phyloP scores from a whole-genome alignment of 2,329 filamentous ascomycete species.

The Hypocreales sp. region DNA sequence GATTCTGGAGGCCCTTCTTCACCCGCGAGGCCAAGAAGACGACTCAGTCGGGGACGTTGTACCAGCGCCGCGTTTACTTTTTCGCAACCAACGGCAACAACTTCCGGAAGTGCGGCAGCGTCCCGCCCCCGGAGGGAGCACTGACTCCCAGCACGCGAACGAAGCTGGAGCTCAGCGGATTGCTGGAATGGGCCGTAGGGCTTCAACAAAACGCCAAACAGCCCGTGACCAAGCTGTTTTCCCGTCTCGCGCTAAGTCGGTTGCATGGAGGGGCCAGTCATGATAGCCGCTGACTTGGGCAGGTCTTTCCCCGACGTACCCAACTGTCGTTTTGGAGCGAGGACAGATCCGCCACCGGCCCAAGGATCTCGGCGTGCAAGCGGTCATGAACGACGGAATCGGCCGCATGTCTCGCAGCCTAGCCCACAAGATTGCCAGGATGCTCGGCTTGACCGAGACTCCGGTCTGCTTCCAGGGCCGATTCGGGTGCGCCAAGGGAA shows the following conservation, averaged over 20 bases:
- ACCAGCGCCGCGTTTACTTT: conserved; percentile 25
- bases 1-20: conserved; percentile 33
- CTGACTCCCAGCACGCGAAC: conserved; percentile 9
- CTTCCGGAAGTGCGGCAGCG: conserved; percentile 14
- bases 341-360: conserved; percentile 26
- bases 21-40: conserved; percentile 22
- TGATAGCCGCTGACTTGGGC: too few relatives aligned
- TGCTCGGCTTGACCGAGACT: conserved; percentile 33
- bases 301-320: too few relatives aligned
- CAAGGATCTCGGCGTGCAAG: conserved; percentile 18
- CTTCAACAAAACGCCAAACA: conserved; percentile 27
- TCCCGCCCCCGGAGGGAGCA: conserved; percentile 12
- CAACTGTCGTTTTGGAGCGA: conserved; percentile 27
- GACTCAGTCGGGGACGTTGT: conserved; percentile 14
- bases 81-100: conserved; percentile 37
- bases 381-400: conserved; percentile 54
- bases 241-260: conserved; percentile 38
- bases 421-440: conserved; percentile 32
- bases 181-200: conserved; percentile 39
- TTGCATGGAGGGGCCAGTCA: too few relatives aligned
- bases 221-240: conserved; percentile 39
- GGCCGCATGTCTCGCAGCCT: conserved; percentile 46
- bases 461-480: conserved; percentile 55
- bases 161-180: conserved; percentile 19
- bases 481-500: conserved; percentile 58